These are phyloP conservation scores for Dendrocalamus latiflorus DNA, from an alignment of 202 grass and related monocot species.

Conservation along the genomic window DNA sequence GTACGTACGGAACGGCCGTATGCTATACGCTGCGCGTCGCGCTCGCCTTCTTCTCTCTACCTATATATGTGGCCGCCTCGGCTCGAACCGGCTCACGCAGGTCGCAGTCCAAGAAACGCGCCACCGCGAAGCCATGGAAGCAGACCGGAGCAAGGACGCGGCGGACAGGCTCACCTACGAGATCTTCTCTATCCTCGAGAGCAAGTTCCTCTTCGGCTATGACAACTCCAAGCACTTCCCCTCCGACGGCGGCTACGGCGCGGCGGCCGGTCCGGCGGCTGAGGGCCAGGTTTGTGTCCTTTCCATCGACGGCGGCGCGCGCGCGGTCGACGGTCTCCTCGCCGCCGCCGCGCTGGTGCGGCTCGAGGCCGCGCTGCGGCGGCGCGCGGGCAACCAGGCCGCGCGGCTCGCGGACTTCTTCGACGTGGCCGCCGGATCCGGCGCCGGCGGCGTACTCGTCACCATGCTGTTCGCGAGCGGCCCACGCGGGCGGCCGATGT, in stretches of 20 bases:
- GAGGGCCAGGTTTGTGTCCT: conserved; percentile 59
- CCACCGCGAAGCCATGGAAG: neutral
- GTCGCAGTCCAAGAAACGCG: neutral
- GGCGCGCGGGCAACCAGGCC: conserved; percentile 41
- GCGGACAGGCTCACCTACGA: conserved; percentile 88
- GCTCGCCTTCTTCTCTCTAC: no score
- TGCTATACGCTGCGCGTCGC: neutral
- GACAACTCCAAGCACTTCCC: conserved; percentile 63
- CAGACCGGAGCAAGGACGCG: neutral
- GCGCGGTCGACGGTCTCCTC: conserved; percentile 61
- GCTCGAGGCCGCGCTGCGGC: conserved; percentile 57
- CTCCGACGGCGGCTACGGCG: neutral
- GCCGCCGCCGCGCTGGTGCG: conserved; percentile 56
- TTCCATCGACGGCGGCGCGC: conserved; percentile 78
- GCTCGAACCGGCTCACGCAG: no score
- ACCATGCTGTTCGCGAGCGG: conserved; percentile 69
- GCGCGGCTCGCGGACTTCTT: conserved; percentile 75
- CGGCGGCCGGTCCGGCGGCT: no score
- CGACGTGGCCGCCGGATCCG: conserved; percentile 75
- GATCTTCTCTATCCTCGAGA: conserved; percentile 98
- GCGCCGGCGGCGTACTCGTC: conserved; percentile 73
- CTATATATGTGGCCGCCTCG: no score
- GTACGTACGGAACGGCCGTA: neutral
- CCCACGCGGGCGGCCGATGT: conserved; percentile 40
- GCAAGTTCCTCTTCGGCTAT: conserved; percentile 86